phyloP scores from a whole-genome alignment of 768 basidiomycete genomes.

The Calocera viscosa region DNA sequence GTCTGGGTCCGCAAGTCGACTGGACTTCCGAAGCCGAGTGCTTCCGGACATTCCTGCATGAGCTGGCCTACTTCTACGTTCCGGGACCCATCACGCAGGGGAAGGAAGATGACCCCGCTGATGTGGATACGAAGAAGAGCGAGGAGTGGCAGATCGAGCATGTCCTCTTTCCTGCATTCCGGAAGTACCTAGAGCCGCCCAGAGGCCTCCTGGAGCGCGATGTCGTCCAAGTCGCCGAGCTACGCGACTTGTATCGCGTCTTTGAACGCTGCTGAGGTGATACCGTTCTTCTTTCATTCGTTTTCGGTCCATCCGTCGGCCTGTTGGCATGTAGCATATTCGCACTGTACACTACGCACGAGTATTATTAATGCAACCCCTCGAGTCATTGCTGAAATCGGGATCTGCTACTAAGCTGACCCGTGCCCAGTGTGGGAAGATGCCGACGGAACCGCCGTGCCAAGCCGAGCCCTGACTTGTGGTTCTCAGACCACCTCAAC shows the following conservation, averaged over 20 bases:
- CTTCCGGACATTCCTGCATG: slow-evolving; percentile 72
- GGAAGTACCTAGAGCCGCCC: slow-evolving; percentile 60
- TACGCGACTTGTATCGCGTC: slow-evolving; percentile 86
- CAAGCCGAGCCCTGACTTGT: too few relatives aligned
- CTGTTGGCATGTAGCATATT: too few relatives aligned
- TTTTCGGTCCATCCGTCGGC: not conserved
- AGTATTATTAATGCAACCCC: too few relatives aligned
- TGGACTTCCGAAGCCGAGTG: slow-evolving; percentile 80
- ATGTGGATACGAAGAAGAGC: slow-evolving; percentile 37
- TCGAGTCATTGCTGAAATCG: too few relatives aligned
- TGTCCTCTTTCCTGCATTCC: slow-evolving; percentile 73
- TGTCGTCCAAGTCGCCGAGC: slow-evolving; percentile 74
- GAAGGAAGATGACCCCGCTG: slow-evolving; percentile 9
- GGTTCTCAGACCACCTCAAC: too few relatives aligned
- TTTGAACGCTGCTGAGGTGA: slow-evolving; percentile 71
- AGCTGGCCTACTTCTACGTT: slow-evolving; percentile 83
- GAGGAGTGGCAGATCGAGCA: slow-evolving; percentile 84
- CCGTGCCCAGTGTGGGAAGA: too few relatives aligned
- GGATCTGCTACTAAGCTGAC: too few relatives aligned
- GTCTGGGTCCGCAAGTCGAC: slow-evolving; percentile 84
- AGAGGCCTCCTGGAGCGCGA: slow-evolving; percentile 54
- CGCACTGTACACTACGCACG: too few relatives aligned
- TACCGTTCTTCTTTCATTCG: slow-evolving; percentile 8
- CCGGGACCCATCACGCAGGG: slow-evolving; percentile 40
- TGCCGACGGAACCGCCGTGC: too few relatives aligned